Evolutionary conservation across 2,329 filamentous ascomycete genomes (phyloP), one percentile per base, ranked within the genome.

Genomic region (Metarhizium sp.): DNA sequence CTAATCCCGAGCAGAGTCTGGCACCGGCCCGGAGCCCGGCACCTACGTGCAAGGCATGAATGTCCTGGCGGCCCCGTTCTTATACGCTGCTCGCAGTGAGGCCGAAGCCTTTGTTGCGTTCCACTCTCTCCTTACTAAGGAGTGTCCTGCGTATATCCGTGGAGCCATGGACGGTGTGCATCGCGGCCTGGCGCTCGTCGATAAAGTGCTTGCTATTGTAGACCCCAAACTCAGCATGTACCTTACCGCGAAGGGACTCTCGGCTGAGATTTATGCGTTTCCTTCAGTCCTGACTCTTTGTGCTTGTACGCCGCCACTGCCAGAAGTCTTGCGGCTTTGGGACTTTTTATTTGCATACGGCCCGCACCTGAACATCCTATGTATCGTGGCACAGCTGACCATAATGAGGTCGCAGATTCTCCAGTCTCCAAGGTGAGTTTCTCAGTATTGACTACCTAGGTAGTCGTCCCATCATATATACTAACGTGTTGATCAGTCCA

Each of bases 31-130:
- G 36, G 86, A 90, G 63, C 81, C 89, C 11, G 90, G 91, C 36
- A 92, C 89, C 45, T 99, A 99, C 64, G 92, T 99, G 2, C 94
- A 99, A 71, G 94, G 94, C 61, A 97, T 99, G 92, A 99, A 99
- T 68, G 94, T 99, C 45, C 81, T 99, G 16, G 92, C 92, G 10
- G 94, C 94, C 1, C 94, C 94, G 0, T 96, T 99, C 67, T 78
- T 99, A 49, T 99, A 99, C 69, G 91, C 90, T 5, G 92, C 94
- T 1, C 86, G 91, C 56, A 96, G 90, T 69, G 94, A 99, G 73
- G 87, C 92, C 6, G 92, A 99, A 73, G 94, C 94, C 2, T 99
- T 95, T 64, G 86, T 90, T 5, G 87, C 91, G 2, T 96, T 99
- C 64, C 85, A 95, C 67, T 85, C 85, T 47, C 87, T 96, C 60